A percentile compares a stretch with the other conserved stretches of the same genome.
phyloP scores from a whole-genome alignment of 768 basidiomycete genomes.

The Boletus fagicola region DNA sequence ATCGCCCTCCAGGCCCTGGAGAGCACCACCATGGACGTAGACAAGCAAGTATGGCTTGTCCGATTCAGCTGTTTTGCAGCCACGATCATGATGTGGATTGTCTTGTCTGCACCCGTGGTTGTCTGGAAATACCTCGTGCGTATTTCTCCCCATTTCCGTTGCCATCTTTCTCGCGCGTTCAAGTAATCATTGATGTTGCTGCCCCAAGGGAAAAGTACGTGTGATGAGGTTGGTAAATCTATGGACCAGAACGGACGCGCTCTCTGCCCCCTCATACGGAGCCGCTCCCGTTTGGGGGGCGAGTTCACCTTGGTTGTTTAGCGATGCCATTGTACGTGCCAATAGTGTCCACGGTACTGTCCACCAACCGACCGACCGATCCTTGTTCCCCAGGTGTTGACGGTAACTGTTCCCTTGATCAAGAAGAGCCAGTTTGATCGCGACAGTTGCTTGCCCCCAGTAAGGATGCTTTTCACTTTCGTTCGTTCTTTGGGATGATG shows the following conservation, averaged over 20 bases:
- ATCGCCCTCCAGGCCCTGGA: constrained; percentile 26
- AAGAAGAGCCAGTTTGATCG: constrained; percentile 39
- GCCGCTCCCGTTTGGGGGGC: constrained; percentile 42
- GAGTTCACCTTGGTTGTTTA: constrained; percentile 40
- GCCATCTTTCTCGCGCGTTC: neutral
- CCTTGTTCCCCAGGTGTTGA: constrained; percentile 34
- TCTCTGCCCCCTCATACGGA: constrained; percentile 22
- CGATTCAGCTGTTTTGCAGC: constrained; percentile 38
- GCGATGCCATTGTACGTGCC: constrained; percentile 35
- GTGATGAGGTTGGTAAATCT: constrained; percentile 37
- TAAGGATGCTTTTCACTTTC: constrained; percentile 18
- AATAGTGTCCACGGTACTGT: neutral
- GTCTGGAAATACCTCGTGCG: constrained; percentile 47
- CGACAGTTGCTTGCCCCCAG: constrained; percentile 43
- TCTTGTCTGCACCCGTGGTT: constrained; percentile 42
- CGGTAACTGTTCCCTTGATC: constrained; percentile 37
- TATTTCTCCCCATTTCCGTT: constrained; percentile 2
- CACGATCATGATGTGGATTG: constrained; percentile 37
- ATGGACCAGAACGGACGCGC: constrained; percentile 43
- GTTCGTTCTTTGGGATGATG: neutral
- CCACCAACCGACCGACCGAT: neutral
- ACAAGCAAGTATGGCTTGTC: constrained; percentile 32
- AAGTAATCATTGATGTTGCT: neutral
- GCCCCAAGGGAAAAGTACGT: constrained; percentile 41
- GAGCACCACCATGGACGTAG: constrained; percentile 1